Base-by-base conservation (phyloP, 805 yeast genomes). In the Yarrowia keelungensis region DNA sequence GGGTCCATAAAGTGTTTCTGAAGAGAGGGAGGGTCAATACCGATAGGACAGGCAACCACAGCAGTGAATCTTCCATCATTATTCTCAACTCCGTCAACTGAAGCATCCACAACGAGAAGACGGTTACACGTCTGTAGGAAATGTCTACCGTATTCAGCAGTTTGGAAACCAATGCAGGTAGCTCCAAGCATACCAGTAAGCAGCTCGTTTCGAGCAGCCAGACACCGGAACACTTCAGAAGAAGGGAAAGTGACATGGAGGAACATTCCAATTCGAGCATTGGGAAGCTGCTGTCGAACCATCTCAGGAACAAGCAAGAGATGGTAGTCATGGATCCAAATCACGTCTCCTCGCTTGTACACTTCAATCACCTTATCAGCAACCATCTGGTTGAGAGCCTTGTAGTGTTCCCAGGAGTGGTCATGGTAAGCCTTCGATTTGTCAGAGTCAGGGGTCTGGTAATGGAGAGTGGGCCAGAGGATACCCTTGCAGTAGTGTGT, bases 261-360 rank as follows among this genome's bases (percentile, higher is more conserved):
- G 78, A 92, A 95, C 73, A 93, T 90, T 0, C 97, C 98, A 73
- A 95, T 92, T 71, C 89, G 87, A 1, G 97, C 98, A 69, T 86
- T 77, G 5, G 98, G 97, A 26, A 92, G 76, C 71, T 83, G 79
- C 69, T 86, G 82, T 70, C 97, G 84, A 4, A 94, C 84, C 94
- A 94, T 88, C 68, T 83, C 83, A 0, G 98, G 98, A 1, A 93
- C 91, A 51, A 94, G 80, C 80, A 95, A 82, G 70, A 94, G 81
- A 79, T 95, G 98, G 76, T 94, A 94, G 78, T 94, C 99, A 77
- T 94, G 97, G 67, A 94, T 83, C 98, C 98, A 95, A 70, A 94
- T 83, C 49, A 86, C 81, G 76, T 94, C 97, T 50, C 90, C 92
- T 0, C 83, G 84, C 72, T 87, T 86, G 77, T 94, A 93, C 1